phyloP scores from a whole-genome alignment of 2,329 filamentous ascomycete species.

The Fusarium hainanense region DNA sequence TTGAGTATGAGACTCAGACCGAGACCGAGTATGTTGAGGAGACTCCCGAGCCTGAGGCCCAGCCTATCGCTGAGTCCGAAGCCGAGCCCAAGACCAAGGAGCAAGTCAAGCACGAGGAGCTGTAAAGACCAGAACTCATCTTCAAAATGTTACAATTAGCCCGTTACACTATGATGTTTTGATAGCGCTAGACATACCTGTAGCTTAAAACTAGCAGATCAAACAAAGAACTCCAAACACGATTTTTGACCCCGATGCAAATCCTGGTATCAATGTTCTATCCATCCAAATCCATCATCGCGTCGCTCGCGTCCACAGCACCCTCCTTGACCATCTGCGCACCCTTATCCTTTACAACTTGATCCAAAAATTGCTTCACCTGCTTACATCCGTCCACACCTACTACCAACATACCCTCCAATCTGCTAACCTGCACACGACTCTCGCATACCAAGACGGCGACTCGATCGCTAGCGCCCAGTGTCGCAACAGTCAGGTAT shows the following conservation, averaged over 20 bases:
- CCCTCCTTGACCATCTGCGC: constrained; percentile 70
- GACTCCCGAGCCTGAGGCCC: constrained; percentile 37
- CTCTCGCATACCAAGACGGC: constrained; percentile 87
- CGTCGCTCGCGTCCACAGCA: constrained; percentile 60
- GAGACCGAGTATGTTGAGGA: constrained; percentile 34
- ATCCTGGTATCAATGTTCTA: constrained; percentile 34
- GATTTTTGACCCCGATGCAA: constrained; percentile 24
- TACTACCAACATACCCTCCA: constrained; percentile 94
- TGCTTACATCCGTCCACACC: constrained; percentile 92
- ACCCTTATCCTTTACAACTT: constrained; percentile 79
- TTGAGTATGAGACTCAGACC: constrained; percentile 38
- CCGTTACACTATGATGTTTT: constrained; percentile 30
- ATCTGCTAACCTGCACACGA: constrained; percentile 79
- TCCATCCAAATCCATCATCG: constrained; percentile 64
- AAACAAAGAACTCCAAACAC: constrained; percentile 40
- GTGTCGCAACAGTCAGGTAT: constrained; percentile 85
- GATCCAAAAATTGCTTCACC: constrained; percentile 83
- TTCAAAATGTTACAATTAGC: constrained; percentile 38
- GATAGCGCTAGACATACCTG: constrained; percentile 34
- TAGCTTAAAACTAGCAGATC: constrained; percentile 31
- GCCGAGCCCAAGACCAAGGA: constrained; percentile 47
- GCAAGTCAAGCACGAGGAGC: constrained; percentile 59
- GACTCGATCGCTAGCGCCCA: constrained; percentile 79
- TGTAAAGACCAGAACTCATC: constrained; percentile 49
- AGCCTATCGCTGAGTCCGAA: constrained; percentile 37